phyloP scores from a whole-genome alignment of 148 eudicot genomes.

The Vaccinium vitisidaea region DNA sequence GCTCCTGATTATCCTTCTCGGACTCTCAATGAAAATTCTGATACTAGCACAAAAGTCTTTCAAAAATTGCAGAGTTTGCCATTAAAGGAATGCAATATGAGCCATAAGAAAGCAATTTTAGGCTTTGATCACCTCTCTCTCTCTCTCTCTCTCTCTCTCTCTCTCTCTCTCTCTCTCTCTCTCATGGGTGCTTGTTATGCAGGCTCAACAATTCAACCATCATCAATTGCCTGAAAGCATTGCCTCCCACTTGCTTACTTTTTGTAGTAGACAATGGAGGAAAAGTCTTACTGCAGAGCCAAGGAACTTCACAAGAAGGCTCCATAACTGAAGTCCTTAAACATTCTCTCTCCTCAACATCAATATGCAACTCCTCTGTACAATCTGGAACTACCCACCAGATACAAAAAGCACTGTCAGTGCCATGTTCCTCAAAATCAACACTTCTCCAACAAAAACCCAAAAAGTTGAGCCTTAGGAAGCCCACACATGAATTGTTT shows the following conservation, averaged over 20 bases:
- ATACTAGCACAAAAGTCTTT: background rate
- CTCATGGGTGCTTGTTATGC: background rate
- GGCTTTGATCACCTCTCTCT: background rate
- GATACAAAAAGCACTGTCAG: slow-evolving; percentile 28
- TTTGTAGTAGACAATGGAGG: slow-evolving; percentile 33
- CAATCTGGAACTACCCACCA: slow-evolving; percentile 1
- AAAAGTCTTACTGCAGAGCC: slow-evolving; percentile 25
- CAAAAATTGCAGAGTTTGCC: background rate
- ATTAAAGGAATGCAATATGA: background rate
- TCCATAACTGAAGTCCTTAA: slow-evolving; percentile 14
- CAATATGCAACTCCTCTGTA: slow-evolving; percentile 4
- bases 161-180: slow-evolving; percentile 14
- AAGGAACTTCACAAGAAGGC: slow-evolving; percentile 42
- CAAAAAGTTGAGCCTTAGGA: background rate
- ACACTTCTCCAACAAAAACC: slow-evolving; percentile 4
- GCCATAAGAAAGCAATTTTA: background rate
- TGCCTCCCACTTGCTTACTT: slow-evolving; percentile 42
- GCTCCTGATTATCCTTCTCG: too few species aligned
- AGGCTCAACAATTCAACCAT: slow-evolving; percentile 25
- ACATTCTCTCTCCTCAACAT: slow-evolving; percentile 16
- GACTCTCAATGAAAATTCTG: too few species aligned
- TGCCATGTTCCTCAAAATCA: slow-evolving; percentile 34
- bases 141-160: slow-evolving; percentile 2
- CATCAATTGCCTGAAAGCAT: slow-evolving; percentile 25
- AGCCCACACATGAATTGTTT: slow-evolving; percentile 8